These are phyloP conservation scores for Takakia lepidozioides DNA, from an alignment of 225 moss, liverwort and hornwort genomes.

Conservation along the genomic window DNA sequence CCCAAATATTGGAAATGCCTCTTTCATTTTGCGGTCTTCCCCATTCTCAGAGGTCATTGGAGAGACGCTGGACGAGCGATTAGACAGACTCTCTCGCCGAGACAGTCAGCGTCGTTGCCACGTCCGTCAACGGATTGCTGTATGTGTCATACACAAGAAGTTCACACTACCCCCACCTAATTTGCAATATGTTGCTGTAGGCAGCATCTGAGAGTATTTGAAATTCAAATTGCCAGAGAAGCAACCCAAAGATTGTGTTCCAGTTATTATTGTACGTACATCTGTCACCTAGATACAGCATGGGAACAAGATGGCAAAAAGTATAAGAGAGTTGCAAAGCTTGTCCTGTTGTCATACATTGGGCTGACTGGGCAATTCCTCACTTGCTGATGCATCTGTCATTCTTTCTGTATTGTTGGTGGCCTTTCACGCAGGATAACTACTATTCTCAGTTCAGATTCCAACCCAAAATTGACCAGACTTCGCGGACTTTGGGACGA, in stretches of 20 bases:
- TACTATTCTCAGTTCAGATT: slow-evolving; percentile 66
- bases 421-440: slow-evolving; percentile 37
- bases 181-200: too few species aligned
- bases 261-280: too few species aligned
- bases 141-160: slow-evolving; percentile 30
- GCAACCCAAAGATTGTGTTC: too few species aligned
- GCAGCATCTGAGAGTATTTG: too few species aligned
- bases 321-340: too few species aligned
- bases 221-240: slow-evolving; percentile 42
- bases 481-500: slow-evolving; percentile 66
- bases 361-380: too few species aligned
- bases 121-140: slow-evolving; percentile 76
- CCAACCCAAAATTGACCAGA: slow-evolving; percentile 77
- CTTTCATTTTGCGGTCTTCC: slow-evolving; percentile 61
- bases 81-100: slow-evolving; percentile 64
- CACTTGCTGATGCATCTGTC: too few species aligned
- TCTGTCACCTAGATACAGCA: too few species aligned
- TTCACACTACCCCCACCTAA: too few species aligned
- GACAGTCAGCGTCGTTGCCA: slow-evolving; percentile 62
- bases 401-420: too few species aligned
- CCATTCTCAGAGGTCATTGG: slow-evolving; percentile 48
- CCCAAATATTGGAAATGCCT: slow-evolving; percentile 71
- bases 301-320: too few species aligned
- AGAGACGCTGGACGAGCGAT: slow-evolving; percentile 52
- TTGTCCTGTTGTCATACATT: too few species aligned